Evolutionary conservation across 148 eudicot genomes (phyloP).

Genomic region (Spergularia bocconei): DNA sequence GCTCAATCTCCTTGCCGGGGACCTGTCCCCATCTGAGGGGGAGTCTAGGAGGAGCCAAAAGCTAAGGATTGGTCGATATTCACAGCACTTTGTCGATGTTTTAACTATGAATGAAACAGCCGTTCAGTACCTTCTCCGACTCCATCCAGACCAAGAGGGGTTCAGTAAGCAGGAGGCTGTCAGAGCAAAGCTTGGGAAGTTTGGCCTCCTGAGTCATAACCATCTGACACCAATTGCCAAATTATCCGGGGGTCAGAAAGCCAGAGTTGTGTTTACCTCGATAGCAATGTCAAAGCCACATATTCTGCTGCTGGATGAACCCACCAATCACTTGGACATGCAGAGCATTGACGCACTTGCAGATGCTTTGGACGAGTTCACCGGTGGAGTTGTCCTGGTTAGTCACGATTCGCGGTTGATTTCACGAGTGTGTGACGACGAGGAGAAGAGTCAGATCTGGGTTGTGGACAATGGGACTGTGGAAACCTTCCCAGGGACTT

Average conservation of each 20-base stretch:
- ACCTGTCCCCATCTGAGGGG: conserved; percentile 54
- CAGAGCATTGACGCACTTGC: conserved; percentile 78
- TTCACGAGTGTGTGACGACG: conserved; percentile 63
- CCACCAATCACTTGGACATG: conserved; percentile 72
- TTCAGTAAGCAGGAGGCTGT: conserved; percentile 73
- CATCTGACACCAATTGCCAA: conserved; percentile 65
- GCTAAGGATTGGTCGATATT: conserved; percentile 64
- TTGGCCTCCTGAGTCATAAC: conserved; percentile 69
- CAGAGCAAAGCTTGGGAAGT: conserved; percentile 74
- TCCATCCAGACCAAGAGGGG: conserved; percentile 75
- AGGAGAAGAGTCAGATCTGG: conserved; percentile 65
- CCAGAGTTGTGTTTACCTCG: conserved; percentile 70
- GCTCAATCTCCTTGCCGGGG: conserved; percentile 68
- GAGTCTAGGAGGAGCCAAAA: conserved; percentile 68
- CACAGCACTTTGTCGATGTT: conserved; percentile 67
- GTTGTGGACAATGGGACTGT: conserved; percentile 62
- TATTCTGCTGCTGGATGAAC: conserved; percentile 57
- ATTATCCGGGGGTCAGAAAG: conserved; percentile 66
- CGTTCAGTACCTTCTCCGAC: conserved; percentile 65
- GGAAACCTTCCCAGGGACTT: conserved; percentile 37
- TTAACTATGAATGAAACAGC: conserved; percentile 65
- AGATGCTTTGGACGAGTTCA: conserved; percentile 65
- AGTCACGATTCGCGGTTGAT: conserved; percentile 66
- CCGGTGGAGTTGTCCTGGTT: conserved; percentile 65
- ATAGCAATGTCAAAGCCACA: conserved; percentile 79